phyloP scores from a whole-genome alignment of 2,329 filamentous ascomycete species.

The Talaromyces pinophilus region DNA sequence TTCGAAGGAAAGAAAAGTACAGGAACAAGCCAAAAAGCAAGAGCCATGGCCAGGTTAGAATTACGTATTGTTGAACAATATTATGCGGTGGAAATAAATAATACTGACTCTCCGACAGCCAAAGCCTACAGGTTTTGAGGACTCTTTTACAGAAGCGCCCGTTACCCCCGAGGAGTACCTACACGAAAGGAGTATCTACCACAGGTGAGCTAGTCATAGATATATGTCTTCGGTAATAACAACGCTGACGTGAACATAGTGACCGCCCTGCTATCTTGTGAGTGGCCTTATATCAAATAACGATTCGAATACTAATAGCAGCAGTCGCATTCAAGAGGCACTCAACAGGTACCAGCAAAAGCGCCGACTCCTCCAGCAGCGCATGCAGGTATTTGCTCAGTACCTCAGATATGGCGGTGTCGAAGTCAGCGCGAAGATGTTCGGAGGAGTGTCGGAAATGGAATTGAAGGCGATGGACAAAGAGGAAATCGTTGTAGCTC shows the following conservation, averaged over 20 bases:
- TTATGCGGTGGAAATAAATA: background rate
- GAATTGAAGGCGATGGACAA: conserved; percentile 64
- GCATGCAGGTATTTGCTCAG: conserved; percentile 68
- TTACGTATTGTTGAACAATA: background rate
- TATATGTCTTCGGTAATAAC: too few relatives aligned
- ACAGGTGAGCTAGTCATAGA: conserved; percentile 52
- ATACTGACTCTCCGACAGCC: conserved; percentile 31
- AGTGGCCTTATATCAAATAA: conserved; percentile 27
- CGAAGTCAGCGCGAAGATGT: conserved; percentile 62
- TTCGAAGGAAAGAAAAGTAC: conserved; percentile 18
- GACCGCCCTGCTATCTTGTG: conserved; percentile 58
- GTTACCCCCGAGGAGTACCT: conserved; percentile 68
- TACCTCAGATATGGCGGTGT: conserved; percentile 85
- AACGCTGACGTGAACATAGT: conserved; percentile 34
- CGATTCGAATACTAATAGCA: background rate
- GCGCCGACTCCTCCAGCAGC: conserved; percentile 69
- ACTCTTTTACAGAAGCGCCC: conserved; percentile 77
- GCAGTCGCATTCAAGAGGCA: conserved; percentile 77
- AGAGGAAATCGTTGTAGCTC: conserved; percentile 64
- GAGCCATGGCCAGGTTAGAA: conserved; percentile 20
- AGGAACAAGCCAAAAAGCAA: conserved; percentile 21
- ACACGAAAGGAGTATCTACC: conserved; percentile 70
- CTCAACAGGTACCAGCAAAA: conserved; percentile 78
- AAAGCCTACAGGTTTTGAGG: conserved; percentile 70
- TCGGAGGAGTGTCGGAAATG: conserved; percentile 63